Percentiles rank a stretch among this genome's conserved stretches.
Conservation (phyloP, 805 yeast genomes). For the Myxozyma mucilagina region DNA sequence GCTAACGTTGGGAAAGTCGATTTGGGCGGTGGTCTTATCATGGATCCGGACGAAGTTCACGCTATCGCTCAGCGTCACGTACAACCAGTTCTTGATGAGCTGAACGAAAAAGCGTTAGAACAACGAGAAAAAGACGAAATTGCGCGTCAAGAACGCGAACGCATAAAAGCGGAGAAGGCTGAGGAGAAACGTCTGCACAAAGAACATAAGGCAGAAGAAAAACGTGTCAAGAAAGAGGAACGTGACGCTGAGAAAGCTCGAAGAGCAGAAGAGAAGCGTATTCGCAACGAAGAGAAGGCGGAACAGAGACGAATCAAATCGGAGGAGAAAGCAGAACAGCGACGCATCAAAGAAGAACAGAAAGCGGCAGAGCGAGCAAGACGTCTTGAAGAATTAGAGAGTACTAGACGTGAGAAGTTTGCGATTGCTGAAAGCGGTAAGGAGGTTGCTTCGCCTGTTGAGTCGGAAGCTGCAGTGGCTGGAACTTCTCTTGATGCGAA, state of each 20-base stretch:
- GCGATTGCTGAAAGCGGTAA: neutral
- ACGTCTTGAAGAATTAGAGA: neutral
- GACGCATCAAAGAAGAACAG: conserved; percentile 11
- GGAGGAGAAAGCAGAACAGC: conserved; percentile 5
- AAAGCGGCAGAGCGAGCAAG: neutral
- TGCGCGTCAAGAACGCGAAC: conserved; percentile 30
- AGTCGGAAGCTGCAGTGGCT: neutral
- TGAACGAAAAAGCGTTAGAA: conserved; percentile 64
- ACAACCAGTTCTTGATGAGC: conserved; percentile 76
- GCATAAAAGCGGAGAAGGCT: conserved; percentile 26
- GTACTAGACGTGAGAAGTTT: neutral
- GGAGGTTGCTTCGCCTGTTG: neutral
- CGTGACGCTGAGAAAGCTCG: conserved; percentile 15
- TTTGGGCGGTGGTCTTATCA: conserved; percentile 84
- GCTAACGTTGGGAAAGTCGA: conserved; percentile 58
- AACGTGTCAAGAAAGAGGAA: conserved; percentile 13
- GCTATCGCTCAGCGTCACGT: conserved; percentile 77
- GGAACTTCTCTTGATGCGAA: no score
- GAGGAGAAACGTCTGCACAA: conserved; percentile 20
- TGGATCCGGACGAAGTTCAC: conserved; percentile 74
- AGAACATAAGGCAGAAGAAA: conserved; percentile 24
- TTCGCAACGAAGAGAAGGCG: conserved; percentile 18
- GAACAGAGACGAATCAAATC: conserved; percentile 4
- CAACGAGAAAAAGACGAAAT: conserved; percentile 52
- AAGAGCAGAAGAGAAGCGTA: conserved; percentile 12